These are phyloP conservation scores for Psophocarpus tetragonolobus DNA, from an alignment of 306 rosid genomes.

Conservation along the genomic window DNA sequence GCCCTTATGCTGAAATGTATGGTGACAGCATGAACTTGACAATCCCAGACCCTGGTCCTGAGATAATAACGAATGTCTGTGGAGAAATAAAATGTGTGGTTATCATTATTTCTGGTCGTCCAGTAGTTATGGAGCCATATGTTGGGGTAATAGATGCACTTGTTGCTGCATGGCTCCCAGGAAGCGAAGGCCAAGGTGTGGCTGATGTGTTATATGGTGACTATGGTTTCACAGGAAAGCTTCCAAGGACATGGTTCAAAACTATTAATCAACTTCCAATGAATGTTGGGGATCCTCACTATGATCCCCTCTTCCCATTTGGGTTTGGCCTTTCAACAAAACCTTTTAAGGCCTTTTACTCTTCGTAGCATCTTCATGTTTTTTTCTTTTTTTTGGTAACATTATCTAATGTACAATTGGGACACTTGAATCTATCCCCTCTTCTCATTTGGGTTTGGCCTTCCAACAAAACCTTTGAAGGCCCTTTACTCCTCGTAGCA, in stretches of 20 bases:
- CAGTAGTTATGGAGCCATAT: slow-evolving; percentile 49
- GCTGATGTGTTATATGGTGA: slow-evolving; percentile 55
- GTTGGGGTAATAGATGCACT: slow-evolving; percentile 41
- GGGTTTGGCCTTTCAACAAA: slow-evolving; percentile 54
- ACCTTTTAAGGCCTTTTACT: slow-evolving; percentile 31
- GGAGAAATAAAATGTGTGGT: slow-evolving; percentile 50
- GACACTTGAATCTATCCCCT: no score
- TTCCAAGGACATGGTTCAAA: slow-evolving; percentile 58
- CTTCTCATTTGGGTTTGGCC: no score
- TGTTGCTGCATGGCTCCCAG: slow-evolving; percentile 58
- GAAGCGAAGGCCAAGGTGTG: slow-evolving; percentile 57
- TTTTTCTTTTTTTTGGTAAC: no score
- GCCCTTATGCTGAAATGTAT: slow-evolving; percentile 50
- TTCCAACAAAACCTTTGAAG: no score
- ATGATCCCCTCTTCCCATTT: slow-evolving; percentile 59
- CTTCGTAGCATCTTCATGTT: not conserved
- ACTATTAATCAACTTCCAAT: slow-evolving; percentile 54
- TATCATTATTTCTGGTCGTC: slow-evolving; percentile 52
- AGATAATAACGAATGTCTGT: slow-evolving; percentile 45
- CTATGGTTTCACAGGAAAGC: slow-evolving; percentile 53
- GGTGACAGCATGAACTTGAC: slow-evolving; percentile 53
- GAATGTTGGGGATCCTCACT: slow-evolving; percentile 54
- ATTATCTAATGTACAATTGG: no score
- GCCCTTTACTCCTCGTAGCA: no score
- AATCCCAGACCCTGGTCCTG: slow-evolving; percentile 41